Conservation (phyloP, 2,329 filamentous ascomycete genomes). For the Hymenoscyphus infarciens region DNA sequence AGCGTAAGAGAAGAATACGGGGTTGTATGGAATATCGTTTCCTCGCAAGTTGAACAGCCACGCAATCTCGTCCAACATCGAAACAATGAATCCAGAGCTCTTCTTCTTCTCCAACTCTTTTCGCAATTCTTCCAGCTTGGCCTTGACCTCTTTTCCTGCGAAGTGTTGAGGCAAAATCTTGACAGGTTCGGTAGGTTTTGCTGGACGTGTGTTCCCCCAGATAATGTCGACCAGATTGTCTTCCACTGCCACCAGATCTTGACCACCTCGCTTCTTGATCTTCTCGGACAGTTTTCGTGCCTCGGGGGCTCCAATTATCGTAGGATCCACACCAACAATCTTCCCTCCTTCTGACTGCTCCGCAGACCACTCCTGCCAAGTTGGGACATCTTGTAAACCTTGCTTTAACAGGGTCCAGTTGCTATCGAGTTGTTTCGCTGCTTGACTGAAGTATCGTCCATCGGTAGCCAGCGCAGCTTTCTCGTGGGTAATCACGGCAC, state of each 20-base stretch:
- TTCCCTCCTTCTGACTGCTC: constrained; percentile 85
- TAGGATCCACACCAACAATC: constrained; percentile 84
- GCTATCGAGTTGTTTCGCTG: constrained; percentile 78
- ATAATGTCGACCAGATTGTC: constrained; percentile 86
- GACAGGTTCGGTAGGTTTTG: constrained; percentile 71
- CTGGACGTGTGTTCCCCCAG: constrained; percentile 74
- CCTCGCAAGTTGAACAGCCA: constrained; percentile 98
- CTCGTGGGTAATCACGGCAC: constrained; percentile 79
- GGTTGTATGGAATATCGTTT: constrained; percentile 94
- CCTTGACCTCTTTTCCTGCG: constrained; percentile 75
- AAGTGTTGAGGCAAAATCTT: constrained; percentile 68
- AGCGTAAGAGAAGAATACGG: constrained; percentile 97
- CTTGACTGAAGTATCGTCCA: constrained; percentile 97
- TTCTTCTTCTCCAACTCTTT: constrained; percentile 91
- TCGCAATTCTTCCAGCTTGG: constrained; percentile 82
- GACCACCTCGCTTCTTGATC: constrained; percentile 81
- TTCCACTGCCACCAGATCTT: constrained; percentile 68
- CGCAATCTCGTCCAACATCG: constrained; percentile 92
- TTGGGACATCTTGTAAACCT: constrained; percentile 87
- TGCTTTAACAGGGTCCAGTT: constrained; percentile 95
- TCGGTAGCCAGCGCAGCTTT: constrained; percentile 92
- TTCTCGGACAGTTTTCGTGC: constrained; percentile 77
- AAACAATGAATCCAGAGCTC: constrained; percentile 80
- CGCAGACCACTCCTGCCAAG: constrained; percentile 94
- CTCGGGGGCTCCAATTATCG: constrained; percentile 71